Percentiles rank a stretch among this genome's conserved stretches.
Conservation (phyloP, 345 rosid species). For the Leavenworthia alabamica region DNA sequence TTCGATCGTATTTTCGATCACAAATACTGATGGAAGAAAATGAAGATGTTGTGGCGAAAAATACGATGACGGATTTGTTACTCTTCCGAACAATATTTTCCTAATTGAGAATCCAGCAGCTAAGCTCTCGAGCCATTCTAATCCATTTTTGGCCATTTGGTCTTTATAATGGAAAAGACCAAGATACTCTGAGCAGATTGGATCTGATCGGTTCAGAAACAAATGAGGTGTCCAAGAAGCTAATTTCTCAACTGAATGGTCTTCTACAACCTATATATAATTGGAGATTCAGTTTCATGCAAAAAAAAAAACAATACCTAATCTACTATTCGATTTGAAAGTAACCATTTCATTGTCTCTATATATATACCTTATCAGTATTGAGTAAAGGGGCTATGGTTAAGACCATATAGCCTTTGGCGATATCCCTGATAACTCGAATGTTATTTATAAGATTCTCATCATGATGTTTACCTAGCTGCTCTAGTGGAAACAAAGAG, state of each 20-base stretch:
- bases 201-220: slow-evolving; percentile 46
- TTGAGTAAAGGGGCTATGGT: no score
- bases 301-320: no score
- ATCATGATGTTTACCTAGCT: slow-evolving; percentile 19
- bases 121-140: slow-evolving; percentile 32
- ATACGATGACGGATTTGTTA: neutral
- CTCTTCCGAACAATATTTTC: slow-evolving; percentile 21
- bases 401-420: no score
- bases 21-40: slow-evolving; percentile 42
- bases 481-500: slow-evolving; percentile 37
- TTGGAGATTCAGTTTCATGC: no score
- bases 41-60: slow-evolving; percentile 36
- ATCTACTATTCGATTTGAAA: neutral
- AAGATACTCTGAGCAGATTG: slow-evolving; percentile 42
- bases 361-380: no score
- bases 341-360: no score
- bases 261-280: no score
- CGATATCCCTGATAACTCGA: slow-evolving; percentile 32
- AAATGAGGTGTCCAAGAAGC: slow-evolving; percentile 43
- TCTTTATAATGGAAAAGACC: slow-evolving; percentile 44
- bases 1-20: slow-evolving; percentile 24
- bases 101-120: slow-evolving; percentile 32
- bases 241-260: no score
- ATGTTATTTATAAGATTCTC: slow-evolving; percentile 33
- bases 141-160: slow-evolving; percentile 38